Percentiles rank a stretch among this genome's conserved stretches.
These are phyloP conservation scores for Gossypium raimondii DNA, from an alignment of 345 rosid species.

Conservation along the genomic window DNA sequence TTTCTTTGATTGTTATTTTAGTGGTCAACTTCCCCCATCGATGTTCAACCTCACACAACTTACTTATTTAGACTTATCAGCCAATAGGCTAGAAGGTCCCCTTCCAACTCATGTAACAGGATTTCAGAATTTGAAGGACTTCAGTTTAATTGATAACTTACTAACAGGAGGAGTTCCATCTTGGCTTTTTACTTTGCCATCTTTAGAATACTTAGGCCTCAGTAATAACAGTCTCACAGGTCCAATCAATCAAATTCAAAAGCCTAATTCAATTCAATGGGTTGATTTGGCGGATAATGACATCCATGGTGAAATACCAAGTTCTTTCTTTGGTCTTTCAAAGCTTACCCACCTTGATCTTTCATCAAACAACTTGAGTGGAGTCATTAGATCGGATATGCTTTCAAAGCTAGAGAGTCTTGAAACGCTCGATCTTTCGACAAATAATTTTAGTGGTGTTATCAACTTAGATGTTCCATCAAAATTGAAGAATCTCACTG, in stretches of 20 bases:
- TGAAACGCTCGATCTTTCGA: not conserved
- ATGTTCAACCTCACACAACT: conserved; percentile 10
- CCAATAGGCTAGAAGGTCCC: not conserved
- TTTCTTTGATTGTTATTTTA: conserved; percentile 7
- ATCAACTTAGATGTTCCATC: too few species aligned
- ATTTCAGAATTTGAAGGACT: accelerated
- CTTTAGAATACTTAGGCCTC: not conserved
- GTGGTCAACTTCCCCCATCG: conserved; percentile 22
- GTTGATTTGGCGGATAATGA: not conserved
- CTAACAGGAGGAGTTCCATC: conserved; percentile 23
- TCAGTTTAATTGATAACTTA: not conserved
- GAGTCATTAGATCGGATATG: not conserved
- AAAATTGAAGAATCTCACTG: too few species aligned
- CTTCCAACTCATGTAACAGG: not conserved
- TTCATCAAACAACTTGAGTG: conserved; percentile 9
- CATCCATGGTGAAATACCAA: conserved; percentile 1
- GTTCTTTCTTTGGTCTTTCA: not conserved
- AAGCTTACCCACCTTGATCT: not conserved
- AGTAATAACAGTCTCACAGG: not conserved
- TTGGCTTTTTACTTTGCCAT: conserved; percentile 17
- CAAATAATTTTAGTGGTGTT: too few species aligned
- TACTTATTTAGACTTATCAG: accelerated
- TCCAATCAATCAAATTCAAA: not conserved
- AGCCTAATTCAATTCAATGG: not conserved
- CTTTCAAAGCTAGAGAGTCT: not conserved